Base-by-base conservation (phyloP, 2,329 filamentous ascomycete genomes). In the Teratosphaeria pseudoeucalypti region DNA sequence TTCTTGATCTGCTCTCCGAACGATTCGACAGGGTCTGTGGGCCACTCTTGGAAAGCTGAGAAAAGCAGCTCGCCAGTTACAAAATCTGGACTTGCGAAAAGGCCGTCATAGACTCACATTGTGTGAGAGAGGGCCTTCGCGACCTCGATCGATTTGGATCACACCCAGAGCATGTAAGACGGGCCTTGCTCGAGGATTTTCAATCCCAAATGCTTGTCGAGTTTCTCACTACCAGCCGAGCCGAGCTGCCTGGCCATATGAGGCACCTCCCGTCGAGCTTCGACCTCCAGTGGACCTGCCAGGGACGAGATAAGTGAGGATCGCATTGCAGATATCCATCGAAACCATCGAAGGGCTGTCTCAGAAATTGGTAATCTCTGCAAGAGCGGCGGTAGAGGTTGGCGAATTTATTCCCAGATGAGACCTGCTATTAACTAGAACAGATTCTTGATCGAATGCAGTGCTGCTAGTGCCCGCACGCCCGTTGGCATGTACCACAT, bases 321-420 rank as follows among this genome's bases (percentile, higher is more conserved):
- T n/a, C 12, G 37, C 37, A n/a, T 43, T 16, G 37, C 37, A 16
- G 14, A 23, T 69, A 4, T 74, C 74, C 0, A 69, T 77, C 52
- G 75, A 78, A 62, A 71, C 71, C 14, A 75, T 74, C 1, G 67
- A 78, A 26, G 64, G 65, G 71, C 73, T 54, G 74, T 78, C 54
- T 67, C 73, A 67, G 71, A 72, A 67, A 70, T 62, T 56, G 65
- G 67, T 73, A 73, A 81, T 52, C 76, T 75, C 19, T 81, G 81
- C 56, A 79, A 79, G 66, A 72, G 84, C 16, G 79, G 79, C 6
- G 77, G 76, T 55, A 73, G 84, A 55, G 76, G 76, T 1, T 70
- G 34, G 34, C 34, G 16, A 23, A 23, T 23, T 23, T 23, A 23
- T 23, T 23, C 23, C 23, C 23, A 23, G 23, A 23, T 23, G 23